Evolutionary conservation across 139 green algal genomes (phyloP).

Genomic region (Chlorella sorokiniana): DNA sequence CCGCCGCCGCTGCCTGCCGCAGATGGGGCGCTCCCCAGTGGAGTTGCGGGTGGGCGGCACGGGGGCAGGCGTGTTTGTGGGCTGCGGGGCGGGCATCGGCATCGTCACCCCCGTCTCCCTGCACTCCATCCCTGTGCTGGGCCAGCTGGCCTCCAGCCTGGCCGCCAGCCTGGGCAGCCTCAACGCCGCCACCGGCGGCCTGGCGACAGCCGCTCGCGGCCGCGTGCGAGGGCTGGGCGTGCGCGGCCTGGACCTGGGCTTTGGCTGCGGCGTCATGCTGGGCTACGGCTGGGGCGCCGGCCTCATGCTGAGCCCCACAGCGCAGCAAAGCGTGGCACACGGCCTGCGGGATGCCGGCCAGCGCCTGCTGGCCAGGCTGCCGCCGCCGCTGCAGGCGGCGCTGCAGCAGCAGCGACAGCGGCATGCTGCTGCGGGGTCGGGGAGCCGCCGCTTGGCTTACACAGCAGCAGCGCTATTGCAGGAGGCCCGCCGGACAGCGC

Average conservation of each 20-base stretch:
- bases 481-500: neutral
- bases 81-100: conserved; percentile 42
- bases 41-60: conserved; percentile 36
- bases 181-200: conserved; percentile 23
- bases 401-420: neutral
- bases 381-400: neutral
- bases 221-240: neutral
- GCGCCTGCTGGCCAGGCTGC: conserved; percentile 6
- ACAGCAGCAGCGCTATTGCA: neutral
- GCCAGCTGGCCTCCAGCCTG: conserved; percentile 31
- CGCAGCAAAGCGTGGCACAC: neutral
- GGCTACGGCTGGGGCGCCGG: conserved; percentile 34
- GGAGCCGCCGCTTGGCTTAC: too few species aligned
- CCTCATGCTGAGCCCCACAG: conserved; percentile 30
- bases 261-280: conserved; percentile 40
- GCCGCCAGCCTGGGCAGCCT: neutral
- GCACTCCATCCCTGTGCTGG: conserved; percentile 37
- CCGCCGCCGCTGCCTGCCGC: neutral
- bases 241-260: conserved; percentile 14
- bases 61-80: conserved; percentile 33
- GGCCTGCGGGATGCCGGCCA: neutral
- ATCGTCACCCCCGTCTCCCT: conserved; percentile 31
- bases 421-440: too few species aligned
- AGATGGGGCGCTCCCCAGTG: neutral
- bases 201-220: neutral